phyloP scores from a whole-genome alignment of 441 rosid species.

The Manihot esculenta region DNA sequence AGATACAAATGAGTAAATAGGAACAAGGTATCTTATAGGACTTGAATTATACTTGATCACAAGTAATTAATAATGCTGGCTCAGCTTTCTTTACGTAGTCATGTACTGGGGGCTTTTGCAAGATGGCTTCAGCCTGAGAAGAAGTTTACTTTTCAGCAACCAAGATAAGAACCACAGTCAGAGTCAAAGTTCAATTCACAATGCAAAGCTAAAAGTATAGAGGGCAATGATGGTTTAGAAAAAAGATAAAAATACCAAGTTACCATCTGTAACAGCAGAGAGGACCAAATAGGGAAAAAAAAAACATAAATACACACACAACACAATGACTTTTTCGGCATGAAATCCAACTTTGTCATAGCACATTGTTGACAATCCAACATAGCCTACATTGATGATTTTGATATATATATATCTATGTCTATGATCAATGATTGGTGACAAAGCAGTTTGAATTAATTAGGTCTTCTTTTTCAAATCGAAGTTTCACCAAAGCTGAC shows the following conservation, averaged over 20 bases:
- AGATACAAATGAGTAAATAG: slow-evolving; percentile 16
- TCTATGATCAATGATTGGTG: slow-evolving; percentile 14
- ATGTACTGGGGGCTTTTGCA: slow-evolving; percentile 49
- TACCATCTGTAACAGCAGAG: neutral
- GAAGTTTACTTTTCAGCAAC: slow-evolving; percentile 26
- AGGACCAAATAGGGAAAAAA: too few species aligned
- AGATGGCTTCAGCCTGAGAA: slow-evolving; percentile 84
- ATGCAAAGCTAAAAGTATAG: slow-evolving; percentile 18
- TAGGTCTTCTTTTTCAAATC: neutral
- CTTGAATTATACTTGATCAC: slow-evolving; percentile 73
- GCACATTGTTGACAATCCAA: slow-evolving; percentile 8
- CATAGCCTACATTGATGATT: slow-evolving; percentile 1
- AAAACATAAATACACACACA: neutral
- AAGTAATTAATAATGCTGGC: slow-evolving; percentile 63
- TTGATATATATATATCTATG: neutral
- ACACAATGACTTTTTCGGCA: neutral
- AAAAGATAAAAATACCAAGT: neutral
- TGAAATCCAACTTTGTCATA: neutral
- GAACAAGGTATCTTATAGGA: slow-evolving; percentile 15
- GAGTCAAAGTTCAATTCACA: slow-evolving; percentile 22
- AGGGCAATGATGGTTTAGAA: neutral
- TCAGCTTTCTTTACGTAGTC: slow-evolving; percentile 53
- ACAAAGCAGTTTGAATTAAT: neutral
- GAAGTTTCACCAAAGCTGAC: slow-evolving; percentile 5
- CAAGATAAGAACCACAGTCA: slow-evolving; percentile 26